These are phyloP conservation scores for Pilaira anomala DNA, from an alignment of 192 early-diverging fungal genomes.

Conservation along the genomic window DNA sequence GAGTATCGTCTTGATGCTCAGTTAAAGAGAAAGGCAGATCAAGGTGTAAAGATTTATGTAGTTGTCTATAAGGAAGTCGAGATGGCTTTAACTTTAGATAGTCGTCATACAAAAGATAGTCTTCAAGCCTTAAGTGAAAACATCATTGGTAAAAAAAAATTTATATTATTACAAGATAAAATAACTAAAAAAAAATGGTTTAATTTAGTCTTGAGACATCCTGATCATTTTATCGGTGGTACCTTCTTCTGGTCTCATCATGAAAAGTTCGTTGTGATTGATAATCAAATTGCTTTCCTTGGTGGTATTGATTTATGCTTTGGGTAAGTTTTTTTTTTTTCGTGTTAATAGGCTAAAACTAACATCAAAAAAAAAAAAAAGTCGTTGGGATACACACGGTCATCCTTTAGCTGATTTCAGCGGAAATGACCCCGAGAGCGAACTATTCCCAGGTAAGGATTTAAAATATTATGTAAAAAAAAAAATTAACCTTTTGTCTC, in stretches of 20 bases:
- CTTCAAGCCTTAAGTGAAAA: constrained; percentile 72
- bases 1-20: constrained; percentile 78
- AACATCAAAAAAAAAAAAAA: neutral
- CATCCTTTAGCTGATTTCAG: constrained; percentile 75
- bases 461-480: neutral
- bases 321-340: constrained; percentile 44
- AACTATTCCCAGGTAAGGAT: constrained; percentile 43
- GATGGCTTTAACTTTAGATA: constrained; percentile 70
- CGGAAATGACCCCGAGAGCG: constrained; percentile 38
- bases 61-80: constrained; percentile 87
- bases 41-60: constrained; percentile 86
- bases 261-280: constrained; percentile 75
- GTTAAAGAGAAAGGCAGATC: constrained; percentile 76
- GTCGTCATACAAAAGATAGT: constrained; percentile 71
- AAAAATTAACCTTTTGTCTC: neutral
- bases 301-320: constrained; percentile 86
- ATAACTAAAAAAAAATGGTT: neutral
- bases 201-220: constrained; percentile 71
- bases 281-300: constrained; percentile 80
- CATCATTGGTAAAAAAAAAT: constrained; percentile 58
- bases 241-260: constrained; percentile 91
- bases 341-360: neutral
- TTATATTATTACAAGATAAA: too few relatives aligned
- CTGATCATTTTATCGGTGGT: constrained; percentile 74
- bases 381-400: constrained; percentile 65